A percentile compares a stretch with the other conserved stretches of the same genome.
phyloP scores from a whole-genome alignment of 768 basidiomycete genomes.

The Gelatoporia subvermispora region DNA sequence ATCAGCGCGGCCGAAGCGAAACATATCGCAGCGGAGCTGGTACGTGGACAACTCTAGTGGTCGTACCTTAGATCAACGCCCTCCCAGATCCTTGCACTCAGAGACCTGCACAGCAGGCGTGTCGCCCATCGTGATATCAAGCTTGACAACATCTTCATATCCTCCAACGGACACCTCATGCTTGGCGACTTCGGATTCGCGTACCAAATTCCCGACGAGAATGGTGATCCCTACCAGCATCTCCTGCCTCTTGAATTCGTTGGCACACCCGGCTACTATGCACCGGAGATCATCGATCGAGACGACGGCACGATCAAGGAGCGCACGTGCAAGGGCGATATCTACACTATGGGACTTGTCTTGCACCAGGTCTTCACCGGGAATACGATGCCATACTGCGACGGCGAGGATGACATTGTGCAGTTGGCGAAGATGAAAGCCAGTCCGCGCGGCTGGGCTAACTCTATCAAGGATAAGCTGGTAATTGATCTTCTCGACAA shows the following conservation, averaged over 20 bases:
- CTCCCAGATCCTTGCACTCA: constrained; percentile 12
- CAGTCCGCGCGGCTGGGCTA: background rate
- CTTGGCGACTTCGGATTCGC: constrained; percentile 22
- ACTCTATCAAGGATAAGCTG: background rate
- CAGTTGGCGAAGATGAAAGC: background rate
- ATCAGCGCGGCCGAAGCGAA: background rate
- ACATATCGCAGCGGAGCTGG: background rate
- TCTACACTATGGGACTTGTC: constrained; percentile 41
- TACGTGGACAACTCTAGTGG: background rate
- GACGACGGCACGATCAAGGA: constrained; percentile 27
- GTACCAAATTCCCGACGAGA: background rate
- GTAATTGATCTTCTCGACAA: background rate
- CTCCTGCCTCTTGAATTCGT: background rate
- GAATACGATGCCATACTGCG: background rate
- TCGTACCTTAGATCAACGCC: background rate
- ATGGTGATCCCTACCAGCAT: background rate
- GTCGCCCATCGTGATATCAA: constrained; percentile 26
- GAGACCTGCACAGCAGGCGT: constrained; percentile 12
- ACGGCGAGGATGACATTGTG: background rate
- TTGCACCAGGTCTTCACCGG: constrained; percentile 16
- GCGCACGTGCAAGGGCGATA: constrained; percentile 39
- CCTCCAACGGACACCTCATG: constrained; percentile 8
- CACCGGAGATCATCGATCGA: constrained; percentile 37
- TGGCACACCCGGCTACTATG: constrained; percentile 43
- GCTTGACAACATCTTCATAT: constrained; percentile 21